Evolutionary conservation across 139 green algal species (phyloP).

Genomic region (Chloropicon primus): DNA sequence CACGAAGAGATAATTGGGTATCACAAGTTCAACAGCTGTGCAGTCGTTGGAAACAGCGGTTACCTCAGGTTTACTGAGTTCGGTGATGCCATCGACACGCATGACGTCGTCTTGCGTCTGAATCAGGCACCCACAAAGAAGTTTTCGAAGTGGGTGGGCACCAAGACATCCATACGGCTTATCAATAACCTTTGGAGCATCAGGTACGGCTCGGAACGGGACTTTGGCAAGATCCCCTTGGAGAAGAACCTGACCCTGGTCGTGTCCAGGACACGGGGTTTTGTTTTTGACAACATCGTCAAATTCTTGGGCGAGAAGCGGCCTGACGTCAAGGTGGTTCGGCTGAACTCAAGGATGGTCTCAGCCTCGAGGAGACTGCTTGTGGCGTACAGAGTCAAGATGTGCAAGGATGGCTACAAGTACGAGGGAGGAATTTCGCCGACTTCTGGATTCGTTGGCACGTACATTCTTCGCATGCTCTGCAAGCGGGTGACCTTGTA

Average conservation of each 20-base stretch:
- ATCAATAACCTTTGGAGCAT: slow-evolving; percentile 13
- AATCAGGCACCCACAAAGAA: slow-evolving; percentile 13
- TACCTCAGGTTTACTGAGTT: neutral
- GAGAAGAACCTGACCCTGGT: slow-evolving; percentile 9
- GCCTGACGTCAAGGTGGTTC: slow-evolving; percentile 7
- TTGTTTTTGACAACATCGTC: slow-evolving; percentile 8
- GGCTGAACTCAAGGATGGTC: neutral
- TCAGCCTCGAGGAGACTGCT: neutral
- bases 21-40: neutral
- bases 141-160: slow-evolving; percentile 4
- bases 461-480: neutral
- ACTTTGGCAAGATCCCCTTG: slow-evolving; percentile 5
- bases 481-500: neutral
- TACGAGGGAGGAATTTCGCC: neutral
- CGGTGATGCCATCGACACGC: slow-evolving; percentile 5
- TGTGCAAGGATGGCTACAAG: neutral
- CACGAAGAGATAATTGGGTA: neutral
- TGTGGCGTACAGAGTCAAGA: slow-evolving; percentile 1
- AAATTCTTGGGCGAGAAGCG: neutral
- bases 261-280: slow-evolving; percentile 3
- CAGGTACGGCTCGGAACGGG: neutral
- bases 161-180: slow-evolving; percentile 12
- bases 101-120: slow-evolving; percentile 7
- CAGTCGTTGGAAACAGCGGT: slow-evolving; percentile 3
- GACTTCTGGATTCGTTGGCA: neutral